phyloP scores from a whole-genome alignment of 176 grass and related monocot species.

The Bothriochloa decipiens region DNA sequence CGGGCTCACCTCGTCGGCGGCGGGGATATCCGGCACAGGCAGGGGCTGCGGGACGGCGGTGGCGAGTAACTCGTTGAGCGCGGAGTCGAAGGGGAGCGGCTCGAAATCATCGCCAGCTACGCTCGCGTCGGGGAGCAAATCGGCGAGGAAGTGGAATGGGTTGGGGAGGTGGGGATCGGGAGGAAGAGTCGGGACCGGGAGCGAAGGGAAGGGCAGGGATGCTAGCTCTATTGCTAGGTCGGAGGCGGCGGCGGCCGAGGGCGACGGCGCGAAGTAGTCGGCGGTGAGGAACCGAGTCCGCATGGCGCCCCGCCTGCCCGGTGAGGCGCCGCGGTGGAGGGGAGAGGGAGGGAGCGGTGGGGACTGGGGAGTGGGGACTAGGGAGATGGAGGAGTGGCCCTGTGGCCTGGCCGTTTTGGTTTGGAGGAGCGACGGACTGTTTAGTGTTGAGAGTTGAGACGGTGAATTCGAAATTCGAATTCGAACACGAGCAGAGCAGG shows the following conservation, averaged over 20 bases:
- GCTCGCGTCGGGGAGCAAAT: constrained; percentile 26
- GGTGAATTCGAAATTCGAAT: constrained; percentile 29
- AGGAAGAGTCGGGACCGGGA: constrained; percentile 55
- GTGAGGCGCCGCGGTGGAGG: constrained; percentile 26
- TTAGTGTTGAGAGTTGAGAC: neutral
- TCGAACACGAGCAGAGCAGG: neutral
- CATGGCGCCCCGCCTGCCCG: constrained; percentile 29
- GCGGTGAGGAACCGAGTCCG: constrained; percentile 77
- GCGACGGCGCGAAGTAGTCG: constrained; percentile 59
- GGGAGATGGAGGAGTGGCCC: neutral
- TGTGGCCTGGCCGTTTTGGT: neutral
- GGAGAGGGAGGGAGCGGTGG: neutral
- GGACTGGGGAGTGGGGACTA: neutral
- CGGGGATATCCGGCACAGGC: constrained; percentile 21
- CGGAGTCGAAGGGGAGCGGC: constrained; percentile 52
- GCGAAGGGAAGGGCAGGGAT: constrained; percentile 51
- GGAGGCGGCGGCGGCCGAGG: constrained; percentile 36
- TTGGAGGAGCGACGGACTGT: neutral
- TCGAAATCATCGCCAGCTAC: constrained; percentile 38
- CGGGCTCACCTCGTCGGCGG: constrained; percentile 40
- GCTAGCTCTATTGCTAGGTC: constrained; percentile 45
- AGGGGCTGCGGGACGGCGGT: constrained; percentile 50
- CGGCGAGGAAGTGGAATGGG: constrained; percentile 33
- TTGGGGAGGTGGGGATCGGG: constrained; percentile 48
- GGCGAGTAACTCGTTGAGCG: constrained; percentile 62